These are phyloP conservation scores for Penicillium sp. DNA, from an alignment of 2,329 filamentous ascomycete species.

Conservation along the genomic window DNA sequence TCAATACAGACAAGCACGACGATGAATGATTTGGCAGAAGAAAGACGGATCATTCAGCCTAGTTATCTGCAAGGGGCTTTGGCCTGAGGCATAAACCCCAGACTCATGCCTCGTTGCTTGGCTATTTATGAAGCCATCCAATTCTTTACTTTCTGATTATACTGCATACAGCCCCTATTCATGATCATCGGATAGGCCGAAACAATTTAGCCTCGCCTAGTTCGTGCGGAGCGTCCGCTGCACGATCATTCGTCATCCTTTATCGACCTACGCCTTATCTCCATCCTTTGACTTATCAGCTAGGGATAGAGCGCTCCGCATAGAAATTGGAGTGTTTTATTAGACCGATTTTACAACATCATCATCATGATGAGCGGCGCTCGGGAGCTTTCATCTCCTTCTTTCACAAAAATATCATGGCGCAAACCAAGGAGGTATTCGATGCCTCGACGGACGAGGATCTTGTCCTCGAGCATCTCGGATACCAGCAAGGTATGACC, in stretches of 20 bases:
- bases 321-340: background rate
- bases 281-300: background rate
- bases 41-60: too few species aligned
- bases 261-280: background rate
- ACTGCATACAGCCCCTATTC: too few species aligned
- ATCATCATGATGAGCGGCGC: too few species aligned
- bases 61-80: too few species aligned
- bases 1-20: too few species aligned
- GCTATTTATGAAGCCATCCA: too few species aligned
- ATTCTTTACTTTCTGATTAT: too few species aligned
- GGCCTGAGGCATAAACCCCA: too few species aligned
- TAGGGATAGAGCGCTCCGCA: background rate
- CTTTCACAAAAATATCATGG: background rate
- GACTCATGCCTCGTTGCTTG: too few species aligned
- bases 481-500: conserved; percentile 31
- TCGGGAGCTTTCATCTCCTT: background rate
- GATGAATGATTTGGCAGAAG: too few species aligned
- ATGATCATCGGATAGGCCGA: background rate
- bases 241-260: background rate
- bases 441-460: conserved; percentile 21
- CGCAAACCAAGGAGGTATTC: conserved; percentile 8
- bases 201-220: background rate
- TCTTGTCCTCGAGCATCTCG: conserved; percentile 29
- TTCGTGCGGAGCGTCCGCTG: background rate
- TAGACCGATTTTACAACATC: background rate